Evolutionary conservation across 177 flowering plant genomes (phyloP).

Genomic region (Vitis hybrid): DNA sequence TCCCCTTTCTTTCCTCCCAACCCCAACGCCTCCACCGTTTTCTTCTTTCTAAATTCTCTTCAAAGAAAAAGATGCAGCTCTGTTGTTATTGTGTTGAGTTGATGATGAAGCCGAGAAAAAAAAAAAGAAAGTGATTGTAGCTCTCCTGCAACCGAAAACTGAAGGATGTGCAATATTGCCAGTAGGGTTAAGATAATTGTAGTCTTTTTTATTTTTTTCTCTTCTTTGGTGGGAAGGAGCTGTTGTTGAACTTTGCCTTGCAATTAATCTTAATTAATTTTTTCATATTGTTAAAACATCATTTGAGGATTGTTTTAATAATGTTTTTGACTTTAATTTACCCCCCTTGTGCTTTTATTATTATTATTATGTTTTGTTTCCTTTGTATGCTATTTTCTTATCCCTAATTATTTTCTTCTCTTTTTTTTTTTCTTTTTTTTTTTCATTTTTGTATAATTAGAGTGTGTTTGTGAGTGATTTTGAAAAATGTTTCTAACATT

Average conservation of each 20-base stretch:
- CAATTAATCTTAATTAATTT: too few relatives aligned
- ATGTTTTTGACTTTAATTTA: too few relatives aligned
- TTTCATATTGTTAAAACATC: too few relatives aligned
- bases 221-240: not conserved
- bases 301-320: too few relatives aligned
- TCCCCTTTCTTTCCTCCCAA: not conserved
- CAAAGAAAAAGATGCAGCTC: constrained; percentile 35
- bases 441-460: too few relatives aligned
- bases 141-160: constrained; percentile 46
- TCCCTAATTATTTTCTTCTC: too few relatives aligned
- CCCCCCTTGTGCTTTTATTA: too few relatives aligned
- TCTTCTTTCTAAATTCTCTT: constrained; percentile 16
- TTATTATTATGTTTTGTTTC: too few relatives aligned
- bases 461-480: too few relatives aligned
- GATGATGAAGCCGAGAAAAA: constrained; percentile 28
- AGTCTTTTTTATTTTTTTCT: constrained; percentile 7
- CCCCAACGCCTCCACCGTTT: constrained; percentile 13
- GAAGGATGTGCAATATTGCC: constrained; percentile 41
- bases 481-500: too few relatives aligned
- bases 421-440: too few relatives aligned
- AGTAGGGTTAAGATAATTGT: constrained; percentile 41
- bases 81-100: constrained; percentile 45
- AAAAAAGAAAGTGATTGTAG: constrained; percentile 52
- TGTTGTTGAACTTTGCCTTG: not conserved
- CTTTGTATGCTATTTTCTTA: too few relatives aligned